Conservation (phyloP, 805 yeast species). For the Clavispora phyllophila region DNA sequence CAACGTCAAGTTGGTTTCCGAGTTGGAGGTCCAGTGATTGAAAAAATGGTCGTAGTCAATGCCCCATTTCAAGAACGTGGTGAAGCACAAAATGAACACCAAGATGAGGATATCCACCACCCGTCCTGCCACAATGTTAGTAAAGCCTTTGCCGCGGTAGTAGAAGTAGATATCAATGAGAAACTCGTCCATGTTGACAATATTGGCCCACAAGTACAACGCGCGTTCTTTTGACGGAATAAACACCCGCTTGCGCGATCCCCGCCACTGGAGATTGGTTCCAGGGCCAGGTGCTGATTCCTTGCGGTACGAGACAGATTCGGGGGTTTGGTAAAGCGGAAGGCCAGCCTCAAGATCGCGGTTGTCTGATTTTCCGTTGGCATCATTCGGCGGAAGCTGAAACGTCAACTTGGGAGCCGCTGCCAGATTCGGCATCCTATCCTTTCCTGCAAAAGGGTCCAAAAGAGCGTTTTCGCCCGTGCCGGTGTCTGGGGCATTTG, state of each 20-base stretch:
- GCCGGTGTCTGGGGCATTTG: background rate
- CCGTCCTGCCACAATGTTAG: constrained; percentile 67
- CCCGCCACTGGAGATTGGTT: background rate
- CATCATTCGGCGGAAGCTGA: background rate
- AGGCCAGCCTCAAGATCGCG: constrained; percentile 1
- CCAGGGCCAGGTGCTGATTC: background rate
- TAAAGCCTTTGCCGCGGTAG: constrained; percentile 79
- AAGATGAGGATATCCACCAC: constrained; percentile 67
- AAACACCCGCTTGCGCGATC: constrained; percentile 8
- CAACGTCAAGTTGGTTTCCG: constrained; percentile 24
- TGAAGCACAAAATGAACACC: constrained; percentile 71
- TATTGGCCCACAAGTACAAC: constrained; percentile 94
- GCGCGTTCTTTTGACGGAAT: constrained; percentile 65
- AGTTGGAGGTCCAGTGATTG: constrained; percentile 19
- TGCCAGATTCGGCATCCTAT: background rate
- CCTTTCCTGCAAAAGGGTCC: background rate
- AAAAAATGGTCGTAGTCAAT: constrained; percentile 50
- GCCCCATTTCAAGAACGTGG: constrained; percentile 79
- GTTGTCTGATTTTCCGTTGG: background rate
- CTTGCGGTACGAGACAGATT: constrained; percentile 2
- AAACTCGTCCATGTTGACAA: constrained; percentile 84
- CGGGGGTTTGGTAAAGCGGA: constrained; percentile 2
- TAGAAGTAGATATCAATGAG: constrained; percentile 78
- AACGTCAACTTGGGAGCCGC: constrained; percentile 7
- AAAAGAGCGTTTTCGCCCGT: background rate